Evolutionary conservation across 2,329 filamentous ascomycete genomes (phyloP), one percentile per base, ranked within the genome.

Genomic region (Diplodia seriata): DNA sequence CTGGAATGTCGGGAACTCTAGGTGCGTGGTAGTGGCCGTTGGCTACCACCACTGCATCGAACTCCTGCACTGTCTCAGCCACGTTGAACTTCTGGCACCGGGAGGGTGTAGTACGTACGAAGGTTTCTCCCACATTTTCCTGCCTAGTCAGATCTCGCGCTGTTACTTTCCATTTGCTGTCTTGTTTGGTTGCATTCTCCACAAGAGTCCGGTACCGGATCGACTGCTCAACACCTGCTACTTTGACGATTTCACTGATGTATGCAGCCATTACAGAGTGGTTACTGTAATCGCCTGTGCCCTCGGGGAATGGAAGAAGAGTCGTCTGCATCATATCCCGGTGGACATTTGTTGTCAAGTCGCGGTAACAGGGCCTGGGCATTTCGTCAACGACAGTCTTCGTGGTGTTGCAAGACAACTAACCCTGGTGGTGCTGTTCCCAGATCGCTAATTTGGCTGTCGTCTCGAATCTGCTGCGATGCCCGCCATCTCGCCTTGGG

Each of bases 131-230:
- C 0, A 70, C 67, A 1, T 50, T 74, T 69, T 33, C 54, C 36
- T 59, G 49, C 26, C 57, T 20, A 12, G n/a, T 50, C 29, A 67
- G 14, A 54, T 68, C 29, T 73, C 67, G 83, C 5, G 81, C 80
- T 1, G 80, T 75, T 0, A 91, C 77, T 1, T 74, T 73, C 89
- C 89, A 91, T 15, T 77, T 76, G 0, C 70, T 75, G 0, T 75
- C 77, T 0, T 76, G 73, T 72, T 90, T 90, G 1, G 71, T 69
- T 0, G 85, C 72, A 3, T 79, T 76, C 69, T 85, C 85, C 0
- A 91, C 89, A n/a, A 85, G 80, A 0, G 89, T 90, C 54, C 88
- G 79, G 71, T 86, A 90, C 0, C 78, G 73, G 0, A 86, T 87
- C 9, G 81, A 73, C 0, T 79, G 74, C 2, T 86, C 75, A 0